Evolutionary conservation across 2,329 filamentous ascomycete species (phyloP).

Genomic region (Alternaria gaisen): DNA sequence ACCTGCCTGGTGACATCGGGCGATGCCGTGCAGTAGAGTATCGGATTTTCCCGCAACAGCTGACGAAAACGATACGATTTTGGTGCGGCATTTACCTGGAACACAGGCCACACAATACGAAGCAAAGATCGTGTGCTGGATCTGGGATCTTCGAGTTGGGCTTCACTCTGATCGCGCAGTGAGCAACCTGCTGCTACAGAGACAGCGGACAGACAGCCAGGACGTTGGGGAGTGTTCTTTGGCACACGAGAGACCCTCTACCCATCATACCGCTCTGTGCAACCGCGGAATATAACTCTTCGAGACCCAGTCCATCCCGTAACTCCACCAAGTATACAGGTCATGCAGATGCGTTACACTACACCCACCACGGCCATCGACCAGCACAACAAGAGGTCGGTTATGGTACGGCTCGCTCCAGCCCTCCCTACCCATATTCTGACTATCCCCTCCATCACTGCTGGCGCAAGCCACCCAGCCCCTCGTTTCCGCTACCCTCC

Average conservation of each 20-base stretch:
- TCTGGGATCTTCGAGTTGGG: background rate
- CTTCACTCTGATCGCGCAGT: background rate
- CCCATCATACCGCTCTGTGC: background rate
- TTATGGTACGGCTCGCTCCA: constrained; percentile 3
- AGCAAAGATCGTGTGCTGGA: background rate
- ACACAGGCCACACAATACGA: constrained; percentile 1
- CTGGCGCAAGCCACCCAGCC: background rate
- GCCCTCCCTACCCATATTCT: background rate
- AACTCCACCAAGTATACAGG: background rate
- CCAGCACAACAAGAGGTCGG: background rate
- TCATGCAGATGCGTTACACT: background rate
- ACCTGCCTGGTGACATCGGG: constrained; percentile 3
- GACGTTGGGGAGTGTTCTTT: background rate
- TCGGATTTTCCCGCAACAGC: constrained; percentile 3
- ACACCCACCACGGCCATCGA: background rate
- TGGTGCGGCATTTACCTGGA: background rate
- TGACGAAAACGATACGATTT: constrained; percentile 2
- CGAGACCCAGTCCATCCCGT: background rate
- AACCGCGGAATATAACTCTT: background rate
- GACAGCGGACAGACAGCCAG: background rate
- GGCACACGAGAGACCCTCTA: background rate
- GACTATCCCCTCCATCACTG: background rate
- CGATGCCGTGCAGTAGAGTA: constrained; percentile 1
- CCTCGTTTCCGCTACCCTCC: background rate
- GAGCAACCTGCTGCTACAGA: background rate